phyloP scores from a whole-genome alignment of 305 asterid genomes.

The Fraxinus dipetala region DNA sequence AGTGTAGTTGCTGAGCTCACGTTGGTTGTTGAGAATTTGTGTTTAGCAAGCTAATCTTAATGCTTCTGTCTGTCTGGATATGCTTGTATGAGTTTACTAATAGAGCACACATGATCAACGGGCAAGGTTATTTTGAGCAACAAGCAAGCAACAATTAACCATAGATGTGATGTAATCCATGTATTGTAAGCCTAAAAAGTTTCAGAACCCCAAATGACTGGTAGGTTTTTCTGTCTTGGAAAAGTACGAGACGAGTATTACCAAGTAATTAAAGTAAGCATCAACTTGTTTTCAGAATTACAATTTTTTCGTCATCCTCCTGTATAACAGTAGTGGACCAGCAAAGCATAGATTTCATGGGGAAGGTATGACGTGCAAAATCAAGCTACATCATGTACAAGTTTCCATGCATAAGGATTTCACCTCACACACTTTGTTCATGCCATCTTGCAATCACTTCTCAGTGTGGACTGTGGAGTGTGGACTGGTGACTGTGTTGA shows the following conservation, averaged over 20 bases:
- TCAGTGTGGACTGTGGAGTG: neutral
- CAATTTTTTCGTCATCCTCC: neutral
- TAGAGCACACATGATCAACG: neutral
- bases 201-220: neutral
- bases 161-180: neutral
- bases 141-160: neutral
- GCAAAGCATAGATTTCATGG: neutral
- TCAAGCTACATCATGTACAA: neutral
- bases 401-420: neutral
- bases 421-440: neutral
- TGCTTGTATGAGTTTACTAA: neutral
- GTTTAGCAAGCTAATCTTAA: neutral
- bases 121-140: neutral
- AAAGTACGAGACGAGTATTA: neutral
- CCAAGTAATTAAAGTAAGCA: neutral
- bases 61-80: neutral
- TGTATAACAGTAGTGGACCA: neutral
- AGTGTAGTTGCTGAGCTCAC: neutral
- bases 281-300: neutral
- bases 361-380: neutral
- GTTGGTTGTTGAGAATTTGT: neutral
- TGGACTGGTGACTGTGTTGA: neutral
- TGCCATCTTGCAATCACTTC: conserved; percentile 4
- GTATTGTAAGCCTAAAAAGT: neutral
- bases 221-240: neutral